Evolutionary conservation across 78 protist genomes (phyloP).

Genomic region (Dictyostelium brefeldianum): DNA sequence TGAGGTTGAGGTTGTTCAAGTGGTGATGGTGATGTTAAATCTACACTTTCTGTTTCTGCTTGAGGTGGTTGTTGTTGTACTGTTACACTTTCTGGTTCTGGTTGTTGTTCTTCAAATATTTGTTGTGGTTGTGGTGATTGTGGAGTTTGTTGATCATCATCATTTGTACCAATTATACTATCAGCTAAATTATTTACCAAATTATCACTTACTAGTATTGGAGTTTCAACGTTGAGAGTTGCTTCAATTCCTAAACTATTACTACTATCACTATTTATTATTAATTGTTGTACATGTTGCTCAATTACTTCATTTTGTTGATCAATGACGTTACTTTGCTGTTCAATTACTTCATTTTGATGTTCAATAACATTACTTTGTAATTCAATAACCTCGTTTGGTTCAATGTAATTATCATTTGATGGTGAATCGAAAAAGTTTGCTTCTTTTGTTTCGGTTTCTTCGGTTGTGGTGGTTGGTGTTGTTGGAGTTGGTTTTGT

Average conservation of each 20-base stretch:
- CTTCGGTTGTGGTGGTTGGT: neutral
- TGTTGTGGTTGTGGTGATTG: constrained; percentile 13
- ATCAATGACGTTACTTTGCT: neutral
- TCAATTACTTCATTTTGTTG: constrained; percentile 3
- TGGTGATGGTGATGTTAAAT: neutral
- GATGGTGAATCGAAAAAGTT: constrained; percentile 8
- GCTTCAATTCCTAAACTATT: neutral
- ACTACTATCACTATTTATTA: constrained; percentile 3
- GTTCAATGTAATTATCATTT: neutral
- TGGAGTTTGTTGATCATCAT: neutral
- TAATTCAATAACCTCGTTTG: constrained; percentile 5
- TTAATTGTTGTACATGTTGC: constrained; percentile 12
- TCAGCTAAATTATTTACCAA: neutral
- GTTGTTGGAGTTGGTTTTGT: neutral
- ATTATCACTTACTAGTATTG: constrained; percentile 6
- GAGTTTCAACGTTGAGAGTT: neutral
- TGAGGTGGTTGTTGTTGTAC: constrained; percentile 8
- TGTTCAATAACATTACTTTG: constrained; percentile 15
- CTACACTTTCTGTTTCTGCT: neutral
- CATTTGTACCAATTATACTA: neutral
- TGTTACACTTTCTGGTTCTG: neutral
- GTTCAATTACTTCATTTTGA: constrained; percentile 7
- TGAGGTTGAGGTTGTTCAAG: neutral
- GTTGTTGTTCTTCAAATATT: too few species aligned
- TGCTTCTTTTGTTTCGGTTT: neutral